Percentiles rank a stretch among this genome's conserved stretches.
Evolutionary conservation across 495 filamentous ascomycete species (phyloP).

Genomic region (Aspergillus campestris): DNA sequence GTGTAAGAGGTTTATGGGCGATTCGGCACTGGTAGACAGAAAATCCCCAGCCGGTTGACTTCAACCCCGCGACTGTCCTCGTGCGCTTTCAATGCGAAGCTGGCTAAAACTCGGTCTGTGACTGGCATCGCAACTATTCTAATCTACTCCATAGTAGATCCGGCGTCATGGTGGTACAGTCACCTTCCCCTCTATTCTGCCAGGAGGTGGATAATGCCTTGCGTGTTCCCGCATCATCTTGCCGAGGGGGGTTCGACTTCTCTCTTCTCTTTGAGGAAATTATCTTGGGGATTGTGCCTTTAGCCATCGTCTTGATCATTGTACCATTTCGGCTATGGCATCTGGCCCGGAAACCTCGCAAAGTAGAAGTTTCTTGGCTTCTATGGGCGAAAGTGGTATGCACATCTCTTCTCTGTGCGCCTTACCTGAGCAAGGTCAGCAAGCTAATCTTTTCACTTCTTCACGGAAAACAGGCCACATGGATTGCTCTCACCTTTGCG

Average conservation of each 20-base stretch:
- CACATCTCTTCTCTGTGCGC: neutral
- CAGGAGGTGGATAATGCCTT: constrained; percentile 35
- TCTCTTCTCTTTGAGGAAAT: constrained; percentile 51
- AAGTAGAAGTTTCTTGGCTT: constrained; percentile 34
- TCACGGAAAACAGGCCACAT: constrained; percentile 23
- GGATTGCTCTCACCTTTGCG: constrained; percentile 29
- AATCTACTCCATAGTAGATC: constrained; percentile 3
- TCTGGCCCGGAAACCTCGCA: constrained; percentile 34
- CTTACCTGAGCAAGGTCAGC: neutral
- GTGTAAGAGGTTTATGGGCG: no score
- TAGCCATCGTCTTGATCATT: constrained; percentile 39
- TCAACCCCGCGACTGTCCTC: no score
- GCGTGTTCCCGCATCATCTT: constrained; percentile 31
- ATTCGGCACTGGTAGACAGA: no score
- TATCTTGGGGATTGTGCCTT: constrained; percentile 44
- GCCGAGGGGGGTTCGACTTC: constrained; percentile 51
- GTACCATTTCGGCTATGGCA: constrained; percentile 38
- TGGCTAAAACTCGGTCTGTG: neutral
- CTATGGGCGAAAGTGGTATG: constrained; percentile 40
- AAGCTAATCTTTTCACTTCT: constrained; percentile 1
- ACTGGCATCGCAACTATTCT: neutral
- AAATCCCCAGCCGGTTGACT: no score
- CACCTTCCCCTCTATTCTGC: constrained; percentile 13
- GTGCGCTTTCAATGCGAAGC: no score
- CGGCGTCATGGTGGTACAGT: constrained; percentile 18